These are phyloP conservation scores for Lecanosticta acicola DNA, from an alignment of 2,329 filamentous ascomycete genomes.

Conservation along the genomic window DNA sequence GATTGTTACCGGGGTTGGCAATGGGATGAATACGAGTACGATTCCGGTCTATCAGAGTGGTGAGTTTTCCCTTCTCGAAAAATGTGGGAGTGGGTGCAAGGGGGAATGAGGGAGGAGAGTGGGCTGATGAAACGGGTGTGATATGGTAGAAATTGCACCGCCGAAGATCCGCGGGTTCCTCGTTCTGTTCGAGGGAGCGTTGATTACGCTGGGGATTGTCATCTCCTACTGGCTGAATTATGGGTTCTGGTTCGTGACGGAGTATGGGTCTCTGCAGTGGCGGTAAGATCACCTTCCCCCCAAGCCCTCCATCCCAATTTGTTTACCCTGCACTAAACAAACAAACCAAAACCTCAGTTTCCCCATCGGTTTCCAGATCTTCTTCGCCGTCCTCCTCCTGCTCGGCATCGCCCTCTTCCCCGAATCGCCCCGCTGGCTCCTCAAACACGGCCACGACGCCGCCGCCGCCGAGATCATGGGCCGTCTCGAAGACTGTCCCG, in stretches of 20 bases:
- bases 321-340: no score
- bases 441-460: conserved; percentile 40
- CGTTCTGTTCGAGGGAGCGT: conserved; percentile 92
- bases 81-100: no score
- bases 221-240: conserved; percentile 46
- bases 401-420: conserved; percentile 46
- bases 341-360: conserved; percentile 28
- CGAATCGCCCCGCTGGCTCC: conserved; percentile 51
- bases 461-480: conserved; percentile 48
- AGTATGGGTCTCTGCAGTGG: conserved; percentile 40
- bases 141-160: conserved; percentile 55
- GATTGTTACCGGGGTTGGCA: conserved; percentile 46
- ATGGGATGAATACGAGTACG: conserved; percentile 33
- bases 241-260: conserved; percentile 34
- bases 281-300: conserved; percentile 22
- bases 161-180: conserved; percentile 89
- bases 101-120: no score
- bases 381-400: conserved; percentile 46
- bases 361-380: conserved; percentile 49
- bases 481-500: conserved; percentile 42
- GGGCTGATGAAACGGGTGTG: no score
- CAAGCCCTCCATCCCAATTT: not conserved
- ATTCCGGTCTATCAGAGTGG: conserved; percentile 45
- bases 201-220: conserved; percentile 48
- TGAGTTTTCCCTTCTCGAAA: no score